Evolutionary conservation across 1,284 basidiomycete genomes (phyloP), one percentile per base, ranked within the genome.

Genomic region (Marasmius oreades): DNA sequence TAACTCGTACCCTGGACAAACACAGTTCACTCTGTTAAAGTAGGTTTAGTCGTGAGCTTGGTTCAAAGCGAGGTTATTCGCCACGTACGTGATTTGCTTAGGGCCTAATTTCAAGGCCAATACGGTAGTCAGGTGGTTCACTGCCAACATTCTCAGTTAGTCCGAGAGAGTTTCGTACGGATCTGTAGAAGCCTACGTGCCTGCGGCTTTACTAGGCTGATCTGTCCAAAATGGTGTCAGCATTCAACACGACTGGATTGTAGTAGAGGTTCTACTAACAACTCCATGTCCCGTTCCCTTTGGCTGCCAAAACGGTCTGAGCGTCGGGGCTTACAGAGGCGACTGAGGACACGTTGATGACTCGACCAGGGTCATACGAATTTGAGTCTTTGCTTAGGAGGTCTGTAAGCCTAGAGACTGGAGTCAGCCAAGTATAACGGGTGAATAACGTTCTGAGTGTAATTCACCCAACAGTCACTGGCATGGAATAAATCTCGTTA

Each of bases 311-410:
- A 0, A 67, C 59, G 24, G 77, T 71, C 62, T 82, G 84, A 14
- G 76, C 76, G 1, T 75, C 72, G 3, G 90, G 79, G 48, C 77
- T 76, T 22, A 90, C 73, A 5, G 87, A 84, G 0, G 89, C 80
- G 3, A 82, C 78, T 0, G 90, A 93, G 2, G 92, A 91, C 63
- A 95, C 88, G 66, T 91, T 92, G 70, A 93, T 84, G 12, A 93
- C 85, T 24, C 85, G 81, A 0, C 78, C 87, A 1, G 91, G 91
- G 65, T 93, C 86, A 36, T 71, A 64, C 24, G 83, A 80, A 16
- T 77, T 84, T 0, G 89, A 77, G 59, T 83, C 86, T 64, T 92
- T 90, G 28, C 74, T 75, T 0, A 93, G 79, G 18, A 86, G 74
- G 20, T 83, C 80, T 2, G 85, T 78, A 53, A 92, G 65, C n/a